Evolutionary conservation across 805 yeast genomes (phyloP), one percentile per base, ranked within the genome.

Genomic region (Cyberlindnera euphorbiae): DNA sequence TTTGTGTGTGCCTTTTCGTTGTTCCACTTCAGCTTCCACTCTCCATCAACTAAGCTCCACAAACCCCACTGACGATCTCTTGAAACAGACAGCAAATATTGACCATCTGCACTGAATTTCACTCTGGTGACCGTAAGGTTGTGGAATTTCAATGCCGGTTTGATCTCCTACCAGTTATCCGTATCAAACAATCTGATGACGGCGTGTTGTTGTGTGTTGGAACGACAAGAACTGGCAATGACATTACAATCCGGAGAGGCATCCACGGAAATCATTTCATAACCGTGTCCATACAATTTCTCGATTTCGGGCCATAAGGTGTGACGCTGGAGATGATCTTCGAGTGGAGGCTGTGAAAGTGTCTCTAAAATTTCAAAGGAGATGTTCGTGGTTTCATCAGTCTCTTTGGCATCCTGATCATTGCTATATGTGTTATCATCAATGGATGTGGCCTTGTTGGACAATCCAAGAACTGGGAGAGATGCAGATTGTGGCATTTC

Each of bases 231-330:
- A 8, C 95, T 78, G 3, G 96, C 96, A 29, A 93, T 69, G 17
- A 82, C 56, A 25, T 62, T 56, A 11, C 76, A 72, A 49, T 73
- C 78, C 5, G 80, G 77, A 8, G 87, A 75, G 2, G 79, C 72
- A 35, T 84, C 95, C 26, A 88, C 70, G 30, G 90, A 73, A 0
- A 87, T 77, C 26, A 89, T 77, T 57, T 94, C 99, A 60, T 87
- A 94, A 8, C 99, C 99, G 58, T 93, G 99, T 0, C 99, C 99
- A 53, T 93, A 93, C 29, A 93, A 61, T 57, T 93, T 93, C 52
- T 93, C 98, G 38, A 82, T 65, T 55, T 93, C 99, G 0, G 98
- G 98, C 82, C 94, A 93, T 35, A 93, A 65, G 0, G 97, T 85
- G 54, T 80, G 86, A 52, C 97, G 72, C 57, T 93, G 97, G 18